phyloP scores from a whole-genome alignment of 345 rosid species.

The Excoecaria agallocha region DNA sequence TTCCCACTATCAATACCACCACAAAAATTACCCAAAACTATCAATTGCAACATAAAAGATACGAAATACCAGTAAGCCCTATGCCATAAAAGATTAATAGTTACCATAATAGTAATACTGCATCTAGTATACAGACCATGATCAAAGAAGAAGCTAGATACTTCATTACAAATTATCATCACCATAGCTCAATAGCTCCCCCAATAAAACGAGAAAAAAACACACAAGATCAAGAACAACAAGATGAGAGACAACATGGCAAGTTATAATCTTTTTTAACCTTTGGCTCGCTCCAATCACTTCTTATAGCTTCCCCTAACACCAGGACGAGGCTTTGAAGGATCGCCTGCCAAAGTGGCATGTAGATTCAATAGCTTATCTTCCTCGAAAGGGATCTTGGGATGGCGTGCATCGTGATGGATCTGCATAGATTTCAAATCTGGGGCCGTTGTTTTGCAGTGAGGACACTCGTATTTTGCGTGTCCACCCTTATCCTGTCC shows the following conservation, averaged over 20 bases:
- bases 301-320: constrained; percentile 48
- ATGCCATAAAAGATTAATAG: background rate
- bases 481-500: constrained; percentile 84
- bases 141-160: background rate
- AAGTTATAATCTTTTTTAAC: background rate
- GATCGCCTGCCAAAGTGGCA: constrained; percentile 17
- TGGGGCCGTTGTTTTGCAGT: constrained; percentile 74
- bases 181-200: too few species aligned
- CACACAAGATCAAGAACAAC: background rate
- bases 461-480: constrained; percentile 91
- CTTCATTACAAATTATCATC: background rate
- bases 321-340: constrained; percentile 37
- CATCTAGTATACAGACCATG: background rate
- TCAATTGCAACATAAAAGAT: background rate
- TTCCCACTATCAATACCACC: too few species aligned
- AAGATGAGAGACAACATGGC: background rate
- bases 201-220: background rate
- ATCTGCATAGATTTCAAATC: constrained; percentile 86
- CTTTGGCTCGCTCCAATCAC: constrained; percentile 7
- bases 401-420: constrained; percentile 89
- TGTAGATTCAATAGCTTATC: constrained; percentile 64
- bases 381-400: constrained; percentile 75
- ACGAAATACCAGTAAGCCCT: background rate
- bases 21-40: background rate
- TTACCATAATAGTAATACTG: constrained; percentile 1